Conservation (phyloP, 805 yeast species). For the Starmerella geochares region DNA sequence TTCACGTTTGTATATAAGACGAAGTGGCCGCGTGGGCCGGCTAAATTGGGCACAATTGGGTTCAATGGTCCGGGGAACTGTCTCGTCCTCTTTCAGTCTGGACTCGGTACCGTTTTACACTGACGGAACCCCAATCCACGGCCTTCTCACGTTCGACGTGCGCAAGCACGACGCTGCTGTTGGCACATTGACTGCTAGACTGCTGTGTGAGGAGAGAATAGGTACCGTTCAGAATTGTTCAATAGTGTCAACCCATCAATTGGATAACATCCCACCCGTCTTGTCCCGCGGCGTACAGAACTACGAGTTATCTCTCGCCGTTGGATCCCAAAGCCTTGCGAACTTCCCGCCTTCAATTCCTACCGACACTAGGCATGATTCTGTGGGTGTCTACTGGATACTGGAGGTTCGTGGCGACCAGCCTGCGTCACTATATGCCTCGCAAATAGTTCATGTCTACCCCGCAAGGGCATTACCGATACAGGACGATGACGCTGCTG, state of each 20-base stretch:
- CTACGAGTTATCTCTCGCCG: neutral
- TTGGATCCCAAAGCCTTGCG: neutral
- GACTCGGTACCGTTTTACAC: neutral
- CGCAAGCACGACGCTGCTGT: neutral
- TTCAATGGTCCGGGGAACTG: neutral
- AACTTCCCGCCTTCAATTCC: neutral
- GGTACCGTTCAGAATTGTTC: neutral
- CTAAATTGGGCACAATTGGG: neutral
- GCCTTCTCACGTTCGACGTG: neutral
- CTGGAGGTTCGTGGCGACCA: neutral
- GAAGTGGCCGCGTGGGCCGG: neutral
- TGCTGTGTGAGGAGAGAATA: neutral
- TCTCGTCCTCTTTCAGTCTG: neutral
- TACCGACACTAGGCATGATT: neutral
- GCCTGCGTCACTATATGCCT: neutral
- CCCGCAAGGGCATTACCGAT: neutral
- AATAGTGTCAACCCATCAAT: neutral
- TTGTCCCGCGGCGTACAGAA: neutral
- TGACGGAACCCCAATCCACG: neutral
- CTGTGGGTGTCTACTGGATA: conserved; percentile 2
- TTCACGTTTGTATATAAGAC: neutral
- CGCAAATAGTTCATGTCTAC: neutral
- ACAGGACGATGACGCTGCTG: neutral
- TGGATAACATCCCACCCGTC: neutral
- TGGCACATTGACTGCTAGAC: neutral